Evolutionary conservation across 192 early-diverging fungal species (phyloP), one percentile per base, ranked within the genome.

Genomic region (Backusella tarrabulga): DNA sequence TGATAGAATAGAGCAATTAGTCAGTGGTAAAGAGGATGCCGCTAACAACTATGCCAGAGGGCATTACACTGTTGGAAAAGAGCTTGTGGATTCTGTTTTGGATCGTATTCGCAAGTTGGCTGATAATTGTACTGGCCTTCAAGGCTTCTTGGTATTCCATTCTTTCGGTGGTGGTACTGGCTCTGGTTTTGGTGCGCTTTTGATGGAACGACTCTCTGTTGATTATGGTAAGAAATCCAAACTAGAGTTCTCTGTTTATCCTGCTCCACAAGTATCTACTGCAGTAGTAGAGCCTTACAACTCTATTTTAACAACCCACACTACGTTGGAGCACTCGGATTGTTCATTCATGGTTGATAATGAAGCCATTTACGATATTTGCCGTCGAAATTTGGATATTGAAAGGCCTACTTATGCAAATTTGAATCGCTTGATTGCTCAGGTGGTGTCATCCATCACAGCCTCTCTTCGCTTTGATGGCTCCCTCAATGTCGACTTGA

Each of bases 1-100:
- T 68, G 29, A 15, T 52, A n/a, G 26, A 15, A 17, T 77, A 77
- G 96, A 98, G 83, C 97, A 99, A 92, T 88, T 99, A 79, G 98
- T 99, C 87, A 96, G 95, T 79, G 98, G 98, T 81, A 99, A 99
- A 92, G 97, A 99, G 87, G 97, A 99, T 83, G 97, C 97, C 11
- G 97, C 97, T 80, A 98, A 99, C 90, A 99, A 99, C 94, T 98
- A 99, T 83, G 97, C 97, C 67, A 96, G 97, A 88, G 97, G 97
- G 79, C 97, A 99, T 87, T 99, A 98, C 90, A 99, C 97, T 72
- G 94, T 99, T 78, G 97, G 97, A 79, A 99, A 99, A 91, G 97
- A 98, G 85, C 92, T 98, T 77, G 95, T 99, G 67, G 96, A 98
- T 87, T 83, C 89, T 68, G 96, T 97, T 71, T 88, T 99, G 67